Conservation (phyloP, 1,284 basidiomycete genomes). For the Phylloboletellus chloephorus region DNA sequence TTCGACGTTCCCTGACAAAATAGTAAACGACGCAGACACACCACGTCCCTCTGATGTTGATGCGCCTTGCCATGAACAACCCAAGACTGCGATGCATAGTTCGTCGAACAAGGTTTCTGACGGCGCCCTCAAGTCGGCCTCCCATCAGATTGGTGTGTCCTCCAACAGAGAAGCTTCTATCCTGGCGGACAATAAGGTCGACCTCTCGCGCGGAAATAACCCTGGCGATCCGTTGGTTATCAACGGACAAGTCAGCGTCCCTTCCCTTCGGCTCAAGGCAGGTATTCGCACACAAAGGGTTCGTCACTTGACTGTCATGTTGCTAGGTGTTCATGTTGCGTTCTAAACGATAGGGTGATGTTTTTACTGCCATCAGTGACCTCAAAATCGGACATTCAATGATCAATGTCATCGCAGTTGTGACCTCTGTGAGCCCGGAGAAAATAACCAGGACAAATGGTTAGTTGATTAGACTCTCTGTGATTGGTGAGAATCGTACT, state of each 20-base stretch:
- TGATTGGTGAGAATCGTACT: background rate
- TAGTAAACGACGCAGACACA: background rate
- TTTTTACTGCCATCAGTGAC: conserved; percentile 24
- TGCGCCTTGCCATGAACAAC: conserved; percentile 5
- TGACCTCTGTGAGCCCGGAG: conserved; percentile 13
- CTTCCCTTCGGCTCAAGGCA: conserved; percentile 11
- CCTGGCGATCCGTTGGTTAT: background rate
- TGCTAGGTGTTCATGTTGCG: background rate
- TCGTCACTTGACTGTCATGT: conserved; percentile 4
- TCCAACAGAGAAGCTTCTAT: background rate
- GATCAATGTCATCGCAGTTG: conserved; percentile 32
- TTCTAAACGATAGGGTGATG: conserved; percentile 25
- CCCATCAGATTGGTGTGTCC: background rate
- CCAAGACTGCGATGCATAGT: background rate
- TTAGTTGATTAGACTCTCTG: conserved; percentile 12
- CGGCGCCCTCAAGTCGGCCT: background rate
- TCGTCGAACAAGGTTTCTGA: background rate
- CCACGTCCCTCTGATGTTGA: background rate
- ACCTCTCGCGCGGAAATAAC: background rate
- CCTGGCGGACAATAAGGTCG: background rate
- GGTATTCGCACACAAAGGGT: conserved; percentile 29
- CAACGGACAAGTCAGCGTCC: background rate
- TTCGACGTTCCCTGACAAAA: background rate
- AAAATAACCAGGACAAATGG: conserved; percentile 25
- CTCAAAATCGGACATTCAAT: conserved; percentile 15